Base-by-base conservation (phyloP, 352 stramenopile species). In the Phytophthora pinifolia region DNA sequence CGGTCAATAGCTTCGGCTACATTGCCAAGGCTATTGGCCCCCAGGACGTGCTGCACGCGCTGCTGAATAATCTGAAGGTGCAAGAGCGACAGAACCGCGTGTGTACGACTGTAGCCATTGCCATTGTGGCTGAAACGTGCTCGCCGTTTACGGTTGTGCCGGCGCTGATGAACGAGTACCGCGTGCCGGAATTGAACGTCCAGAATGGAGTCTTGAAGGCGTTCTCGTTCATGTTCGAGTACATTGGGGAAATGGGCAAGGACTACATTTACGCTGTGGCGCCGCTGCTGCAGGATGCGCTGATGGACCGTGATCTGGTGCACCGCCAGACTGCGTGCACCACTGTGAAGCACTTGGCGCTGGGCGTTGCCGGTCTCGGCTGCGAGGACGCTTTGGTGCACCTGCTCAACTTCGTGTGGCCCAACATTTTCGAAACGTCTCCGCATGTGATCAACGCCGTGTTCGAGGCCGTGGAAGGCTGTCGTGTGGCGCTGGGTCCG, bases 171-270 rank as follows among this genome's bases (percentile, higher is more conserved):
- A 99, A 99, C 64, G 97, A 99, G 71, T 99, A 99, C 70, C 88
- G 97, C 30, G 94, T 99, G 32, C 96, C 97, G 1, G 98, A 99
- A 65, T 70, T 99, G 31, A 99, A 99, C 65, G 98, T 99, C 38
- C 97, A 99, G 76, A 99, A 99, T 73, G 97, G 98, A 70, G 98
- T 99, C 9, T 76, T 99, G 9, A 99, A 99, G 78, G 95, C 97
- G 4, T 89, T 99, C 33, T 98, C 92, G 56, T 99, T 99, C 77
- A 99, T 99, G 96, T 99, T 99, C 67, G 96, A 99, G 83, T 99
- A 99, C 83, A 99, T 99, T 84, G 98, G 97, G 54, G 96, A 99
- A 65, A 98, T 99, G 93, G 96, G 90, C 50, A 99, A 98, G 76
- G 97, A 99, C 74, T 99, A 99, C 75, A 99, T 99, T 42, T 99